Base-by-base conservation (phyloP, 2,329 filamentous ascomycete genomes). In the Diaporthe citriasiana region DNA sequence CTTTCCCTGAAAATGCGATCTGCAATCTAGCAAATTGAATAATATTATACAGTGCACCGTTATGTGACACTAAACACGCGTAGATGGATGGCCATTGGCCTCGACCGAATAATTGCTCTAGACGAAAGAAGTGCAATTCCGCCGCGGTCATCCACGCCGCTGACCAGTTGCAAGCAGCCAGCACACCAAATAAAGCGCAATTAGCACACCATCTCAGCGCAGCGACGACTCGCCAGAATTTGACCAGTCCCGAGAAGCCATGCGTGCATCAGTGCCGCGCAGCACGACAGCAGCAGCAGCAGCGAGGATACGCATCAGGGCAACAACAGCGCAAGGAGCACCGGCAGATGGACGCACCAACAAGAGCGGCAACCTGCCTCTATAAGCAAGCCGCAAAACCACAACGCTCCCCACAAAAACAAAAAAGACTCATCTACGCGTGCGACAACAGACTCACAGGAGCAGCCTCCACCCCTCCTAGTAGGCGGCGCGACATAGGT, bases 401-500 rank as follows among this genome's bases (percentile, higher is more conserved):
- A 19, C 3, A 27, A n/a, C n/a, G n/a, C n/a, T n/a, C n/a, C n/a
- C n/a, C n/a, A n/a, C n/a, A n/a, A 35, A 4, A 4, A 35, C 5
- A 35, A 4, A 35, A 35, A 35, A 35, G 33, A 35, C 33, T 35
- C 33, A 35, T 35, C 33, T 9, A 35, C 33, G 33, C 9, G 33
- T 35, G 33, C 4, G 9, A 35, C 33, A 42, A 15, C 56, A 73
- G 70, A 3, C 33, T 57, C 17, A 27, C 73, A 22, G 73, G 50
- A 33, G 70, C 50, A 42, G 70, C 45, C 6, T 35, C 70, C n/a
- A n/a, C n/a, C n/a, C 35, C 25, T 74, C 17, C 22, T 74, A 3
- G 4, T 65, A 8, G 53, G 51, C 45, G 70, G 63, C 27, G 59
- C 70, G 22, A 65, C 69, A 6, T 74, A 47, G n/a, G n/a, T n/a